Conservation (phyloP, 2,329 filamentous ascomycete species). For the Aureobasidium pullulans region DNA sequence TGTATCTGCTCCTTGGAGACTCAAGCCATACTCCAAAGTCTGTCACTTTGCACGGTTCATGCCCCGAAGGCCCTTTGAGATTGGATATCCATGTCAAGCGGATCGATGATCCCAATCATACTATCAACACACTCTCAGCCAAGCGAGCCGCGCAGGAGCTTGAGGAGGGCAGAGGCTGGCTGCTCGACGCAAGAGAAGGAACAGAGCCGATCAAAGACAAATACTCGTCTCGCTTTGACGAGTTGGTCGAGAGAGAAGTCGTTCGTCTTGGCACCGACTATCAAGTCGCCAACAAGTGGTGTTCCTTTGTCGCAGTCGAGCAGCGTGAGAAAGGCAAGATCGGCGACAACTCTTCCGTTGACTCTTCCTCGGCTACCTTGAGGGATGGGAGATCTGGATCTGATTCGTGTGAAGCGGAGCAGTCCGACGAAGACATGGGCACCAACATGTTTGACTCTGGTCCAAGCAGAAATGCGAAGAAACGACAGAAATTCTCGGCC, state of each 20-base stretch:
- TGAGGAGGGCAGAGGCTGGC: slow-evolving; percentile 63
- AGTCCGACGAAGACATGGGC: not conserved
- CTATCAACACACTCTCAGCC: slow-evolving; percentile 63
- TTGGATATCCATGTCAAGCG: slow-evolving; percentile 57
- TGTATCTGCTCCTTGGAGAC: slow-evolving; percentile 55
- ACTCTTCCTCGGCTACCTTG: too few relatives aligned
- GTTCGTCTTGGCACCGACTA: slow-evolving; percentile 58
- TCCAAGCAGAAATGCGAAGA: not conserved
- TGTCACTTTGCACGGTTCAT: slow-evolving; percentile 53
- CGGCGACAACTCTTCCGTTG: too few relatives aligned
- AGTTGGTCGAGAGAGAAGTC: slow-evolving; percentile 58
- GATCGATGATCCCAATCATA: slow-evolving; percentile 41
- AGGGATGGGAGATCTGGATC: too few relatives aligned
- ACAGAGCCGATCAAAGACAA: slow-evolving; percentile 34
- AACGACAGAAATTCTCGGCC: not conserved
- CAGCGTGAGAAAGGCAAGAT: slow-evolving; percentile 24
- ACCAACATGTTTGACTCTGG: not conserved
- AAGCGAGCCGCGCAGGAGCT: slow-evolving; percentile 61
- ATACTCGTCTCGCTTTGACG: slow-evolving; percentile 45
- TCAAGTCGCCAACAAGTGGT: slow-evolving; percentile 63
- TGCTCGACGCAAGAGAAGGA: slow-evolving; percentile 23
- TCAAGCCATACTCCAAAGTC: slow-evolving; percentile 38
- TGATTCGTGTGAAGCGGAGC: not conserved
- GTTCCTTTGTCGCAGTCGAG: slow-evolving; percentile 64
- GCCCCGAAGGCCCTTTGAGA: slow-evolving; percentile 50